Conservation (phyloP, 2,329 filamentous ascomycete genomes). For the Alternaria hordeiaustralica region DNA sequence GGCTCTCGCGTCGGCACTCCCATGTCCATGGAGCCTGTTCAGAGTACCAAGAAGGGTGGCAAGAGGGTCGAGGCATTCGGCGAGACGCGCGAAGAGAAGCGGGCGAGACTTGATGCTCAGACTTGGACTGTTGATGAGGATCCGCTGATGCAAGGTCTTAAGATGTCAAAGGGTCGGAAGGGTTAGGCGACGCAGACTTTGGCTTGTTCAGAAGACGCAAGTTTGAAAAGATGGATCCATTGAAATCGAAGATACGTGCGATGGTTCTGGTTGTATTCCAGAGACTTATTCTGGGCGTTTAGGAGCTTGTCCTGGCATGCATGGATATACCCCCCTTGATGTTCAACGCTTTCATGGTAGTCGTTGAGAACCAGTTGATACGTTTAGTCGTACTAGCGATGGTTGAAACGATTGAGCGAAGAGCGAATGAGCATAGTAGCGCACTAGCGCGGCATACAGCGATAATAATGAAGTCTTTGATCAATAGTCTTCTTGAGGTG, state of each 20-base stretch:
- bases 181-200: background rate
- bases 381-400: background rate
- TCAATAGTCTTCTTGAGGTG: background rate
- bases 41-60: conserved; percentile 6
- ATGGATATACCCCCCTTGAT: conserved; percentile 4
- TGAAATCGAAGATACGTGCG: background rate
- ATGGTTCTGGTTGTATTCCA: background rate
- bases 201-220: background rate
- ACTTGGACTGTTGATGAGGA: conserved; percentile 7
- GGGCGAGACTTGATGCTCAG: conserved; percentile 13
- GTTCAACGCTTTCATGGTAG: background rate
- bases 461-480: background rate
- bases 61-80: conserved; percentile 7
- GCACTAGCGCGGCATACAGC: background rate
- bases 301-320: background rate
- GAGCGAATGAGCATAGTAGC: background rate
- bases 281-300: background rate
- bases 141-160: background rate
- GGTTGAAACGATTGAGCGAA: background rate
- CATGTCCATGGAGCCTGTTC: conserved; percentile 2
- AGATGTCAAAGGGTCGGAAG: background rate
- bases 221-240: background rate
- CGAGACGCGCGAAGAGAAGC: conserved; percentile 20
- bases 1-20: conserved; percentile 35
- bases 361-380: background rate